phyloP scores from a whole-genome alignment of 257 asterid genomes.

The Scutellaria baicalensis region DNA sequence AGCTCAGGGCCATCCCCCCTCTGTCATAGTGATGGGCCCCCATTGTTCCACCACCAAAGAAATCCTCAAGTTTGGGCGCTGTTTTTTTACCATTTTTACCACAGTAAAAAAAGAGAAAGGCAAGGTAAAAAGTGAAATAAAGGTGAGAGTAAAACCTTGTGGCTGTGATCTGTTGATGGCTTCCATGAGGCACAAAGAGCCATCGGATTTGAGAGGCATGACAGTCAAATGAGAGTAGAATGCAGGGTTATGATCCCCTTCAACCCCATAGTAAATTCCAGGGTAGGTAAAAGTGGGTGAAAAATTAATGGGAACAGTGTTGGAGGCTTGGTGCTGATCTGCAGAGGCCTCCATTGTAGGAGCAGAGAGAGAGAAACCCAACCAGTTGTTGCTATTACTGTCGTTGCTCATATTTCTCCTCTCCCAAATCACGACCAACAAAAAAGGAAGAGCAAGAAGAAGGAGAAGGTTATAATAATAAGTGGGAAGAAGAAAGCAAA shows the following conservation, averaged over 20 bases:
- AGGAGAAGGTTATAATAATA: background rate
- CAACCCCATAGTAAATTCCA: slow-evolving; percentile 49
- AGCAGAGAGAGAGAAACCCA: slow-evolving; percentile 83
- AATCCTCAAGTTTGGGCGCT: slow-evolving; percentile 78
- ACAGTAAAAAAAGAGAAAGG: slow-evolving; percentile 9
- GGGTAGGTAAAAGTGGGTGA: slow-evolving; percentile 43
- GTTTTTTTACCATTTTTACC: slow-evolving; percentile 29
- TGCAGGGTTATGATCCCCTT: slow-evolving; percentile 35
- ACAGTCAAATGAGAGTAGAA: slow-evolving; percentile 49
- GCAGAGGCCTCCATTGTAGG: slow-evolving; percentile 47
- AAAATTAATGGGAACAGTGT: slow-evolving; percentile 29
- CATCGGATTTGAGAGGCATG: slow-evolving; percentile 94
- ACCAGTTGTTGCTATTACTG: slow-evolving; percentile 48
- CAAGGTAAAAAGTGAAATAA: background rate
- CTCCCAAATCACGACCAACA: background rate
- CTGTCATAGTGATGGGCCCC: slow-evolving; percentile 61
- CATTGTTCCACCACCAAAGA: slow-evolving; percentile 71
- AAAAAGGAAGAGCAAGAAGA: background rate
- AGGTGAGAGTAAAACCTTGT: slow-evolving; percentile 54
- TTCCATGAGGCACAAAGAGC: slow-evolving; percentile 82
- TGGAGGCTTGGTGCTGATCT: slow-evolving; percentile 23
- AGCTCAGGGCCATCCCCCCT: slow-evolving; percentile 60
- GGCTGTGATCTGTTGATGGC: slow-evolving; percentile 69
- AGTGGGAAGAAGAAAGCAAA: slow-evolving; percentile 32
- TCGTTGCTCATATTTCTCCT: slow-evolving; percentile 41